A percentile compares a stretch with the other conserved stretches of the same genome.
These are phyloP conservation scores for Phytophthora sp. DNA, from an alignment of 352 stramenopile species.

Conservation along the genomic window DNA sequence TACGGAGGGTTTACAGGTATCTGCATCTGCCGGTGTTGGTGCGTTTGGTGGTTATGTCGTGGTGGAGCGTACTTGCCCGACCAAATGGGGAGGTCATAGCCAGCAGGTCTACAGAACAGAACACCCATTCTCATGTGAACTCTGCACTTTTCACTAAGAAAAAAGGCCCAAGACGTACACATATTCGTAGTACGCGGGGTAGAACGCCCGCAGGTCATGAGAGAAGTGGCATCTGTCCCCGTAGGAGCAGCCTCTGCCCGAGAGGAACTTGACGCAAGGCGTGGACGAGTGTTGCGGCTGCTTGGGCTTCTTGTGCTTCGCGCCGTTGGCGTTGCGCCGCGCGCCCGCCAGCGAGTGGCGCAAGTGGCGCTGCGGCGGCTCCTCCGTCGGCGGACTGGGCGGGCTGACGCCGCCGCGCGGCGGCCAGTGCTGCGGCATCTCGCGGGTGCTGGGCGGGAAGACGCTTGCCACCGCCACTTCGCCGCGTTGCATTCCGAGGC, in stretches of 20 bases:
- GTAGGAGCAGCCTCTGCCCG: constrained; percentile 50
- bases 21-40: constrained; percentile 20
- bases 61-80: constrained; percentile 17
- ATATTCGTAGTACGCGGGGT: constrained; percentile 35
- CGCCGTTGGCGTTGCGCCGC: constrained; percentile 7
- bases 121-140: background rate
- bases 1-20: constrained; percentile 24
- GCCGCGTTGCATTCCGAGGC: constrained; percentile 30
- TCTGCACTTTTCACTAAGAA: background rate
- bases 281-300: background rate
- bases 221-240: constrained; percentile 65
- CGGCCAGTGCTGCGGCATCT: constrained; percentile 16
- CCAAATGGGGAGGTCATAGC: constrained; percentile 21
- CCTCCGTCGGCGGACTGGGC: constrained; percentile 3
- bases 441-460: constrained; percentile 22
- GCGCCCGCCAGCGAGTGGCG: background rate
- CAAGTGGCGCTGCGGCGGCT: background rate
- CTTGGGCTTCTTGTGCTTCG: constrained; percentile 25
- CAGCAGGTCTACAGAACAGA: constrained; percentile 1
- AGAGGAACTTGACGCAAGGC: constrained; percentile 53
- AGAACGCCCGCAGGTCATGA: constrained; percentile 41
- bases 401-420: background rate
- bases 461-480: constrained; percentile 53
- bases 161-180: background rate
- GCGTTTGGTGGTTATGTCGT: constrained; percentile 18